Evolutionary conservation across 176 grass and related monocot species (phyloP).

Genomic region (Olyra latifolia): DNA sequence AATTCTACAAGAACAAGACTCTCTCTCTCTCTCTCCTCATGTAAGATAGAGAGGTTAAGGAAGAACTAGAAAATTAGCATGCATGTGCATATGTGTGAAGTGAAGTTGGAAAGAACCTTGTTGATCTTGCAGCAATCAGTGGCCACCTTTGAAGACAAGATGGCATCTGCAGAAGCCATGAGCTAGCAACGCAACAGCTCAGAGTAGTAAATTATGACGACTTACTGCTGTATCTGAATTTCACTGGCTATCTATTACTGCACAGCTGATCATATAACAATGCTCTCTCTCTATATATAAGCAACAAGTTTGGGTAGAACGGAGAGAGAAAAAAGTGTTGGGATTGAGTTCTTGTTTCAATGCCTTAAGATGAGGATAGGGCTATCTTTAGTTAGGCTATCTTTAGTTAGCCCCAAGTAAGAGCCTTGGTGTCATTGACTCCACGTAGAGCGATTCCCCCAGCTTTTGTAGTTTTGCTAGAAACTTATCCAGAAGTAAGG

Average conservation of each 20-base stretch:
- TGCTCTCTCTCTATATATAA: neutral
- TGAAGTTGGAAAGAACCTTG: conserved; percentile 14
- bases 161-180: conserved; percentile 32
- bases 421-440: conserved; percentile 24
- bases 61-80: too few relatives aligned
- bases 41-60: neutral
- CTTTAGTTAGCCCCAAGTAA: neutral
- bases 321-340: neutral
- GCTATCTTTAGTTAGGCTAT: conserved; percentile 26
- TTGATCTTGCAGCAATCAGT: neutral
- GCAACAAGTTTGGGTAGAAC: neutral
- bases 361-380: conserved; percentile 36
- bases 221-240: neutral
- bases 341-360: neutral
- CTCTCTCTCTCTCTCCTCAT: neutral
- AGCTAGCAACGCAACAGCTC: neutral
- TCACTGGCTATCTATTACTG: neutral
- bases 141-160: conserved; percentile 12
- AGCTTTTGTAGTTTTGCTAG: neutral
- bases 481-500: conserved; percentile 17
- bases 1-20: neutral
- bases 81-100: neutral
- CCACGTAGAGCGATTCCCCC: conserved; percentile 21
- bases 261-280: neutral
- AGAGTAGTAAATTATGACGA: neutral